Evolutionary conservation across 1,139 yeast genomes (phyloP).

Genomic region (Geotrichum bryndzae): DNA sequence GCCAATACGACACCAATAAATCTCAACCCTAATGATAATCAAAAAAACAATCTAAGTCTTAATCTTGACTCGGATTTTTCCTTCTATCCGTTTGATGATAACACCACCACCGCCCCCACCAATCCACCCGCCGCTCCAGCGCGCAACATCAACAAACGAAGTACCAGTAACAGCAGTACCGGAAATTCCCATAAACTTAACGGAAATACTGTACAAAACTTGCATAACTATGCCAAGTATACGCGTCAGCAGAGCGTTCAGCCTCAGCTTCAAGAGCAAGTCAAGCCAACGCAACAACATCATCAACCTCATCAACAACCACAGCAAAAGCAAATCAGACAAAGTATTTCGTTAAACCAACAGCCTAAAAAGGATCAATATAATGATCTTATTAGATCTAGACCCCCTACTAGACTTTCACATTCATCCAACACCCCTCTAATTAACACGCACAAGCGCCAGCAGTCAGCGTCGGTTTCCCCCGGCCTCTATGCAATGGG

Average conservation of each 20-base stretch:
- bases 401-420: conserved; percentile 1
- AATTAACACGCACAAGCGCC: conserved; percentile 3
- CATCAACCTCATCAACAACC: conserved; percentile 12
- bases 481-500: conserved; percentile 12
- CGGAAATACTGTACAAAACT: neutral
- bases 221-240: conserved; percentile 7
- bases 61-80: conserved; percentile 7
- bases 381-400: neutral
- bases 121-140: neutral
- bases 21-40: conserved; percentile 6
- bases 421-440: conserved; percentile 3
- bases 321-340: conserved; percentile 8
- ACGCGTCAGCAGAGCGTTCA: conserved; percentile 7
- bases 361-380: neutral
- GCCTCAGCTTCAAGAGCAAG: conserved; percentile 16
- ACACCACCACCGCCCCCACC: neutral
- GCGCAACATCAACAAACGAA: neutral
- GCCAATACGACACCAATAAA: neutral
- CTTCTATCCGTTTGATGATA: neutral
- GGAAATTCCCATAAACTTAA: neutral
- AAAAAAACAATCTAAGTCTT: conserved; percentile 10
- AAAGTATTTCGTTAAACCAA: neutral
- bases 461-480: conserved; percentile 5
- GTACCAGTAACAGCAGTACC: neutral
- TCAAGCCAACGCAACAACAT: conserved; percentile 11